Evolutionary conservation across 192 early-diverging fungal species (phyloP), one percentile per base, ranked within the genome.

Genomic region (Geranomyces michiganensis): DNA sequence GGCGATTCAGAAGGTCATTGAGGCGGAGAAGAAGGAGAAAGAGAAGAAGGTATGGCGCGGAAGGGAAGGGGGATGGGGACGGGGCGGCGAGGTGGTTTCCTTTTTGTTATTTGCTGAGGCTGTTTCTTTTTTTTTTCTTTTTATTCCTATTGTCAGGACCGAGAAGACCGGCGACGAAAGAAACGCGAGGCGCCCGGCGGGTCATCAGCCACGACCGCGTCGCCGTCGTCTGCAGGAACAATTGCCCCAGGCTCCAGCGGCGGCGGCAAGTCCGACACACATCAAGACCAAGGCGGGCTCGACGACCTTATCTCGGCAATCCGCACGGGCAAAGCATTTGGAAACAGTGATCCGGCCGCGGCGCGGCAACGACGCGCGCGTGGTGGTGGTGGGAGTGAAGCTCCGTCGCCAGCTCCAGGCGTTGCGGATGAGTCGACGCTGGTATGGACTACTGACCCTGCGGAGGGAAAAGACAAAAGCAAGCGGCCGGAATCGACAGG

Each of bases 271-370:
- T 17, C 31, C 13, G 29, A 45, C 15, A 64, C 30, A 46, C 55
- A 56, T 36, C 59, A 65, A 32, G 70, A 79, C 22, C 67, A 82
- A 59, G 82, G 80, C 24, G 78, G 74, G 13, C 67, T 85, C 32
- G 83, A 85, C 36, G 83, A 85, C 56, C 62, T 85, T 2, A 85
- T 85, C 47, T 75, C 74, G 21, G 70, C 81, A 1, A 85, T 85
- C 59, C 68, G 79, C 6, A 83, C 80, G 5, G 83, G 83, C 9
- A 79, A 70, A 47, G 81, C 78, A 5, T 85, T 83, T 67, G 70
- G 70, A 6, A 26, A 43, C 15, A 41, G 49, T 21, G 70, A 63
- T 32, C 24, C 33, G 21, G 64, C 31, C 1, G 65, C 56, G 10
- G 71, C 22, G 14, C 27, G 71, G 21, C 62, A 67, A 36, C 29